These are phyloP conservation scores for Pezizomycotina sp. DNA, from an alignment of 2,329 filamentous ascomycete species.

Conservation along the genomic window DNA sequence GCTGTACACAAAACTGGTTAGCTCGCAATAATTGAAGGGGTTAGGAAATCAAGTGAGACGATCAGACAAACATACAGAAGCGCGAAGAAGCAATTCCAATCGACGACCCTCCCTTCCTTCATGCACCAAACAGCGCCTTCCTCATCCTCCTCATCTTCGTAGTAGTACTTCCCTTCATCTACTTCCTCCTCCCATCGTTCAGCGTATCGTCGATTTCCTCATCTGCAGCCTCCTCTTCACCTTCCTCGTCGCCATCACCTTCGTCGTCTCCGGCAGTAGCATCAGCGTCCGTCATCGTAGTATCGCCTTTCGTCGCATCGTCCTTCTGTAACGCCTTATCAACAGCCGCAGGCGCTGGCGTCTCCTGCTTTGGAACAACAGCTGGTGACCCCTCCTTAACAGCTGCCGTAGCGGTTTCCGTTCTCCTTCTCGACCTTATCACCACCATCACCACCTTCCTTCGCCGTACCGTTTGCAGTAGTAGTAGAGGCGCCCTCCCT, in stretches of 20 bases:
- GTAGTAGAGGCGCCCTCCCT: not conserved
- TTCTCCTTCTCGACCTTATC: not conserved
- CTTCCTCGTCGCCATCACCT: slow-evolving; percentile 23
- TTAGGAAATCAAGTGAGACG: not conserved
- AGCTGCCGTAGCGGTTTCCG: slow-evolving; percentile 1
- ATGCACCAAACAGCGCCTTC: slow-evolving; percentile 87
- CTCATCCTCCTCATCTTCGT: slow-evolving; percentile 74
- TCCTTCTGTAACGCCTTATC: slow-evolving; percentile 16
- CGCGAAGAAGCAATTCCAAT: slow-evolving; percentile 88
- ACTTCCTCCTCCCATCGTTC: too few relatives aligned
- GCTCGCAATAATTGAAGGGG: not conserved
- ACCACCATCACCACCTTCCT: slow-evolving; percentile 3
- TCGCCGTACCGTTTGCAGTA: too few relatives aligned
- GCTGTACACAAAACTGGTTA: slow-evolving; percentile 9
- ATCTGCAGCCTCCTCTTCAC: slow-evolving; percentile 29
- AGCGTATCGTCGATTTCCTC: slow-evolving; percentile 38
- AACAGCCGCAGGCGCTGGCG: slow-evolving; percentile 1
- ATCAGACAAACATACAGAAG: slow-evolving; percentile 39
- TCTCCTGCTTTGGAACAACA: not conserved
- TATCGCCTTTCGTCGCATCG: slow-evolving; percentile 26
- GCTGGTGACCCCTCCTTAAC: slow-evolving; percentile 3
- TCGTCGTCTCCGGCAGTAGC: slow-evolving; percentile 24
- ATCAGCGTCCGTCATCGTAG: slow-evolving; percentile 26
- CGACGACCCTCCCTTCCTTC: slow-evolving; percentile 59
- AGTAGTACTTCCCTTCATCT: slow-evolving; percentile 40